These are phyloP conservation scores for Apophysomyces trapeziformis DNA, from an alignment of 371 early-diverging fungal genomes.

Conservation along the genomic window DNA sequence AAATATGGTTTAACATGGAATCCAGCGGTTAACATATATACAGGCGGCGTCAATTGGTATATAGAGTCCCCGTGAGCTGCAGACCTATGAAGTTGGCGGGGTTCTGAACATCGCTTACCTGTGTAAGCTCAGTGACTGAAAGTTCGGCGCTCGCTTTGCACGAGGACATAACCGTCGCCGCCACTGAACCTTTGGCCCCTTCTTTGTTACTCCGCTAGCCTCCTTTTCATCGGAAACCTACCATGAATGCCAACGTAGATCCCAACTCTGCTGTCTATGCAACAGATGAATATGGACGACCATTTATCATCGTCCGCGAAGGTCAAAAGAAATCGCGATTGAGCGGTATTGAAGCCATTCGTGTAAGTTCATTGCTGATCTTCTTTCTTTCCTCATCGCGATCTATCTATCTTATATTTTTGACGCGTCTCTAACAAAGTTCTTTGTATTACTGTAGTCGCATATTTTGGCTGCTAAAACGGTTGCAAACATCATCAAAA, in stretches of 20 bases:
- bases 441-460: constrained; percentile 63
- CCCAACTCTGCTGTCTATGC: constrained; percentile 62
- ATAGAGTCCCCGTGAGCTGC: too few relatives aligned
- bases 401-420: not conserved
- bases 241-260: constrained; percentile 28
- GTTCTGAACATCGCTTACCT: too few relatives aligned
- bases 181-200: not conserved
- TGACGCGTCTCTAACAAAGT: not conserved
- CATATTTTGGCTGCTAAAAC: constrained; percentile 98
- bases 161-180: too few relatives aligned
- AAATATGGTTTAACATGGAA: too few relatives aligned
- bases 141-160: too few relatives aligned
- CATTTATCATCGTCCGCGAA: constrained; percentile 95
- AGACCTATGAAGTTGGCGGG: too few relatives aligned
- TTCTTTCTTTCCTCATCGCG: constrained; percentile 8
- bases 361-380: constrained; percentile 58
- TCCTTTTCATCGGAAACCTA: not conserved
- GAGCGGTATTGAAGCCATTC: constrained; percentile 91
- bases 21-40: too few relatives aligned
- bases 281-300: constrained; percentile 94
- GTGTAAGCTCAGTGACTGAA: too few relatives aligned
- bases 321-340: constrained; percentile 88
- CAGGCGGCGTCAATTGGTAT: too few relatives aligned
- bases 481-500: constrained; percentile 95
- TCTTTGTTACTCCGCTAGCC: not conserved